A percentile compares a stretch with the other conserved stretches of the same genome.
These are phyloP conservation scores for Grosmannia huntii DNA, from an alignment of 2,329 filamentous ascomycete species.

Conservation along the genomic window DNA sequence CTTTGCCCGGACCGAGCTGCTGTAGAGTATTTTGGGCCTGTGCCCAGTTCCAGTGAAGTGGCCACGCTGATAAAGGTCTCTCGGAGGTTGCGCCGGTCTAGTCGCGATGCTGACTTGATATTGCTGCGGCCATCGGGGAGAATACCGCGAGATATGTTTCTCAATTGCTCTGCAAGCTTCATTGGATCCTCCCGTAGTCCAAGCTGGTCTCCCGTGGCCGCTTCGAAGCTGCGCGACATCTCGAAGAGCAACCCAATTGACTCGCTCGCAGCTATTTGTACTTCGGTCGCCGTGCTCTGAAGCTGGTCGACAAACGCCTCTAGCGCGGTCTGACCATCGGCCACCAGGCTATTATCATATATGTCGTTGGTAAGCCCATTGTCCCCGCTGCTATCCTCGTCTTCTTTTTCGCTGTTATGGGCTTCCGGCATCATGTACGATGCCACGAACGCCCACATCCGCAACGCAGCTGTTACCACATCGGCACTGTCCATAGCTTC, in stretches of 20 bases:
- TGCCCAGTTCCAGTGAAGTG: slow-evolving; percentile 40
- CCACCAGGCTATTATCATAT: slow-evolving; percentile 43
- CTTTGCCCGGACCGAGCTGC: slow-evolving; percentile 28
- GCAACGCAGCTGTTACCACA: slow-evolving; percentile 61
- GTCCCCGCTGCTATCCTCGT: slow-evolving; percentile 49
- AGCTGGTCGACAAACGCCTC: slow-evolving; percentile 80
- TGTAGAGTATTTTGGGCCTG: slow-evolving; percentile 41
- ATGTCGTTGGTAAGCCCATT: slow-evolving; percentile 42
- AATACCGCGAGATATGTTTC: slow-evolving; percentile 29
- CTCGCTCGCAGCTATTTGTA: slow-evolving; percentile 66
- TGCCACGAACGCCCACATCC: slow-evolving; percentile 69
- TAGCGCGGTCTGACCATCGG: slow-evolving; percentile 57
- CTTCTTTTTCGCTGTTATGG: slow-evolving; percentile 53
- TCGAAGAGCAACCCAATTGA: slow-evolving; percentile 79
- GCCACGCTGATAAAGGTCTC: slow-evolving; percentile 37
- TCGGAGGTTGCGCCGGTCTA: slow-evolving; percentile 33
- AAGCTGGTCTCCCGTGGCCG: slow-evolving; percentile 34
- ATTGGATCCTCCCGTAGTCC: slow-evolving; percentile 39
- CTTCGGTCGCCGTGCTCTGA: slow-evolving; percentile 55
- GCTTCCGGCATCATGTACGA: slow-evolving; percentile 43
- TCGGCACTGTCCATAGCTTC: slow-evolving; percentile 57
- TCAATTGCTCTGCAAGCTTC: slow-evolving; percentile 33
- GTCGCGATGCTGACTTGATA: slow-evolving; percentile 36
- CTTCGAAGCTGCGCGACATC: slow-evolving; percentile 40
- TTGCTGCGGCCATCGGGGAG: neutral